Evolutionary conservation across 805 yeast genomes (phyloP).

Genomic region (Wickerhamiella kurtzmanii): DNA sequence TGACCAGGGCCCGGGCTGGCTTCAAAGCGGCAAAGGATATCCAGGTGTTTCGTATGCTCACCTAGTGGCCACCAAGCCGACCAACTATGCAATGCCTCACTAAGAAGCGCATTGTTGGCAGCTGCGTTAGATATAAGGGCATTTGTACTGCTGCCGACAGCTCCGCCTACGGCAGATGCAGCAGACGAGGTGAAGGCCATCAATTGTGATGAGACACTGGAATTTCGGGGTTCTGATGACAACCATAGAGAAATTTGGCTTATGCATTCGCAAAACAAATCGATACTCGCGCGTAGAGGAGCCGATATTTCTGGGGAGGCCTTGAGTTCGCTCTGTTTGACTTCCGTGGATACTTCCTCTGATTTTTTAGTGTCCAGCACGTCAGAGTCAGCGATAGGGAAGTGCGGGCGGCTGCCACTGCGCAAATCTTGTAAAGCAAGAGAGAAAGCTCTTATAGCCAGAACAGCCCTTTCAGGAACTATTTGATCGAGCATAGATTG

Average conservation of each 20-base stretch:
- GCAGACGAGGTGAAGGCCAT: constrained; percentile 2
- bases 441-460: constrained; percentile 59
- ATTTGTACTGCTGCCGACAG: background rate
- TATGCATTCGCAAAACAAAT: constrained; percentile 18
- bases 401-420: constrained; percentile 47
- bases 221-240: constrained; percentile 1
- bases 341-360: background rate
- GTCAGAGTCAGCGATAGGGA: constrained; percentile 20
- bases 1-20: constrained; percentile 5
- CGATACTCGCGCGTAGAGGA: constrained; percentile 17
- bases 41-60: constrained; percentile 53
- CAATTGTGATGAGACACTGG: constrained; percentile 4
- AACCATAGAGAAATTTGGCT: constrained; percentile 10
- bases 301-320: constrained; percentile 12
- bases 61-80: constrained; percentile 51
- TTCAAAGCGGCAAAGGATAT: constrained; percentile 45
- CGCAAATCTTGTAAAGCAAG: constrained; percentile 54
- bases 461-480: constrained; percentile 54
- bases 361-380: background rate
- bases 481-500: constrained; percentile 38
- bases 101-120: background rate
- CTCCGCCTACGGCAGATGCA: background rate
- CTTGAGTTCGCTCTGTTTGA: constrained; percentile 8
- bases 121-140: background rate
- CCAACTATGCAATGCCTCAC: constrained; percentile 38